Conservation (phyloP, 176 grass and related monocot genomes). For the Aegilops umbellulata region DNA sequence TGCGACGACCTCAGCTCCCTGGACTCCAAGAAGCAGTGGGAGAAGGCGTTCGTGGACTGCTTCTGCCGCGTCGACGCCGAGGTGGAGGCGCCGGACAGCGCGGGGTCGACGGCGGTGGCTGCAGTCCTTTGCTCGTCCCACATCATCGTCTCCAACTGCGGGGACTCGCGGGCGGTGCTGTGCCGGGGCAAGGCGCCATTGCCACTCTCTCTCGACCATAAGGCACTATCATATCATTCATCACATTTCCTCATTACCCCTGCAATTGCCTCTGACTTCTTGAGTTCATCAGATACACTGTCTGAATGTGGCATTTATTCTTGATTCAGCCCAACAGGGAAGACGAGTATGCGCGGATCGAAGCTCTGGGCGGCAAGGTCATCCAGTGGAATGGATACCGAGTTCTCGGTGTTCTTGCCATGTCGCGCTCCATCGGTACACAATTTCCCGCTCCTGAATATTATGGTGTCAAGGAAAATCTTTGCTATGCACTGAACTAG, state of each 20-base stretch:
- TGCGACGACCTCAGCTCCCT: background rate
- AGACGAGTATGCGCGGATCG: slow-evolving; percentile 61
- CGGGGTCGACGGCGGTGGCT: slow-evolving; percentile 75
- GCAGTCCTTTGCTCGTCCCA: slow-evolving; percentile 68
- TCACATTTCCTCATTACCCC: background rate
- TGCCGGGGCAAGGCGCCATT: slow-evolving; percentile 75
- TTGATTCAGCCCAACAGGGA: slow-evolving; percentile 54
- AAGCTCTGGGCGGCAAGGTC: slow-evolving; percentile 60
- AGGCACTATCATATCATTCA: slow-evolving; percentile 37
- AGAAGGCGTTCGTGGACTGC: slow-evolving; percentile 64
- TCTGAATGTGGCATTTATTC: background rate
- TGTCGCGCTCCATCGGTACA: slow-evolving; percentile 91
- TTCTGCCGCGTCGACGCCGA: slow-evolving; percentile 62
- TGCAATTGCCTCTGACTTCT: background rate
- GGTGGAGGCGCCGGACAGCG: slow-evolving; percentile 76
- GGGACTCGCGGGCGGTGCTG: slow-evolving; percentile 84
- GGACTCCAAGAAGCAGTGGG: slow-evolving; percentile 58
- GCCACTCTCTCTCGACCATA: slow-evolving; percentile 76
- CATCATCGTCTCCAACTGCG: slow-evolving; percentile 79
- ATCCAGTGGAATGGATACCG: slow-evolving; percentile 73
- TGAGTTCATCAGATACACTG: background rate
- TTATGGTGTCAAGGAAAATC: background rate
- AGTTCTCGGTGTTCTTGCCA: slow-evolving; percentile 90
- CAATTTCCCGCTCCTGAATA: background rate
- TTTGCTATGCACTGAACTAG: background rate